Evolutionary conservation across 78 protist genomes (phyloP), one percentile per base, ranked within the genome.

Genomic region (Dictyostelium intermedium): DNA sequence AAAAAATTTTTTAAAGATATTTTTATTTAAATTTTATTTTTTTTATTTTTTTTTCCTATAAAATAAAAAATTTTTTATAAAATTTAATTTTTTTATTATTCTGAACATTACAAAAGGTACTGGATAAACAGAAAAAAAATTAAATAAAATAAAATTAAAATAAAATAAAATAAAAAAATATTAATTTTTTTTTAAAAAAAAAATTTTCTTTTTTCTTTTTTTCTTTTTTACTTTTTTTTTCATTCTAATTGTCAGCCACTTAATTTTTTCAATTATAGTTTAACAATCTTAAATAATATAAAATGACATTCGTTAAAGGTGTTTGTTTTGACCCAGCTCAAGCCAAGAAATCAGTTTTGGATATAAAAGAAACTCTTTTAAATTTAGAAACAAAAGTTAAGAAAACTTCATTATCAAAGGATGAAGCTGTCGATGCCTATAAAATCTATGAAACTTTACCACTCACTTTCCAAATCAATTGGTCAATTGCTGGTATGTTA

Each of bases 401-500:
- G 4, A 39, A 61, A 3, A 85, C 69, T 16, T 18, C 47, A 11
- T 16, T 47, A 7, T n/a, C 82, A 25, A 69, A 89, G 13, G 94
- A 80, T 30, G 78, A 80, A 47, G 47, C 39, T 20, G 47, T 45
- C 5, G 72, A 89, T 30, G 70, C 84, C 14, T 89, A 35, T n/a
- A 80, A 89, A 25, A 14, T 79, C 27, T 89, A 89, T 69, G 86
- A 89, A 80, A 43, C 18, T 20, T 69, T 89, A 30, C 94, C 94
- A 80, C 45, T 89, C 8, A 69, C 94, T 30, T 89, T 34, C 37
- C 94, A 89, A 89, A 81, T 89, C 5, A 89, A 89, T 43, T 89
- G 94, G 94, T 47, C 93, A 20, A 56, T 87, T 18, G 93, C 93
- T 9, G 80, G 91, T 85, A 85, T 32, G 83, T 85, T 25, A n/a